Conservation (phyloP, 441 rosid genomes). For the Populus hybrid region DNA sequence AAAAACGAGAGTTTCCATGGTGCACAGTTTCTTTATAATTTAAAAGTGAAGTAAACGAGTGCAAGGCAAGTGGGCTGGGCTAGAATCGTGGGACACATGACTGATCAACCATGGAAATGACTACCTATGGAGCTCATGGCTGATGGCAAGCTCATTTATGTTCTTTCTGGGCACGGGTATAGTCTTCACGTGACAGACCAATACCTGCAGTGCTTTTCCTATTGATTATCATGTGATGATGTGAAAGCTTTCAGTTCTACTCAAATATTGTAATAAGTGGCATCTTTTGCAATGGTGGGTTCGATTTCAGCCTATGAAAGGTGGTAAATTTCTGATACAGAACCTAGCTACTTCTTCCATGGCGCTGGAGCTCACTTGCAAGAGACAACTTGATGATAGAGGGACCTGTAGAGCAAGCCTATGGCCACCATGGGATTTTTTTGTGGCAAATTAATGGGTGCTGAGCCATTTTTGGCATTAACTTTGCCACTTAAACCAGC, state of each 20-base stretch:
- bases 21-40: neutral
- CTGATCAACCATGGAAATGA: neutral
- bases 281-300: neutral
- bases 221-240: neutral
- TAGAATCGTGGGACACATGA: neutral
- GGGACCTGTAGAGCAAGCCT: neutral
- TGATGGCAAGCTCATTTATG: neutral
- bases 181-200: neutral
- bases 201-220: neutral
- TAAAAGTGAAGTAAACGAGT: neutral
- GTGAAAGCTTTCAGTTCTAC: neutral
- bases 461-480: neutral
- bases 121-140: neutral
- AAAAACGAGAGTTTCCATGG: neutral
- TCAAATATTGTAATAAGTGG: neutral
- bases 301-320: neutral
- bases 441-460: neutral
- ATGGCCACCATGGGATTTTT: neutral
- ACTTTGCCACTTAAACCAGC: neutral
- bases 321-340: neutral
- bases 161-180: neutral
- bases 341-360: neutral
- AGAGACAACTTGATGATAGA: neutral
- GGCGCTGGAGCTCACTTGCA: neutral
- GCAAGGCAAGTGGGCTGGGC: neutral